These are phyloP conservation scores for Daedaleopsis nitida DNA, from an alignment of 768 basidiomycete species.

Conservation along the genomic window DNA sequence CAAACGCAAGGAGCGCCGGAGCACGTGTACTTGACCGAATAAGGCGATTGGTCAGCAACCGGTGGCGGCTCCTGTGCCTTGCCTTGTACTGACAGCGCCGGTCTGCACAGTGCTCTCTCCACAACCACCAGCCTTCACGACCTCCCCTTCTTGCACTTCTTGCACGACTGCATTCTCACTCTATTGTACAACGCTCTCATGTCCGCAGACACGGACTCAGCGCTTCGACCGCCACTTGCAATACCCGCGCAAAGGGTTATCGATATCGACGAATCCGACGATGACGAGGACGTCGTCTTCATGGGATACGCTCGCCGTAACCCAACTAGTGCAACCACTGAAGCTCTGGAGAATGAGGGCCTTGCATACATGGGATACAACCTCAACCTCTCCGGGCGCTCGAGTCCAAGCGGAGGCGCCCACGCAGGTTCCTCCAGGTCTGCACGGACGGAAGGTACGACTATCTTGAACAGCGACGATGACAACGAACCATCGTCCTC, in stretches of 20 bases:
- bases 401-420: slow-evolving; percentile 4
- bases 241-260: slow-evolving; percentile 37
- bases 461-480: slow-evolving; percentile 45
- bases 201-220: neutral
- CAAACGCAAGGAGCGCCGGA: no score
- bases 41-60: slow-evolving; percentile 12
- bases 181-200: neutral
- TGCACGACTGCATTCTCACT: neutral
- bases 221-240: slow-evolving; percentile 1
- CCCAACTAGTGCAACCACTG: neutral
- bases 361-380: slow-evolving; percentile 19
- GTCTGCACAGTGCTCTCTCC: neutral
- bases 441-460: slow-evolving; percentile 17
- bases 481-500: slow-evolving; percentile 32
- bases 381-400: slow-evolving; percentile 6
- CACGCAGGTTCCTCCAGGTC: slow-evolving; percentile 6
- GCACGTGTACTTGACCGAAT: neutral
- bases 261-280: slow-evolving; percentile 46
- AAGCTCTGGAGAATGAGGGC: neutral
- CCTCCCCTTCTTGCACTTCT: neutral
- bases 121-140: neutral
- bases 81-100: neutral
- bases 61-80: neutral
- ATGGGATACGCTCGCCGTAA: slow-evolving; percentile 25
- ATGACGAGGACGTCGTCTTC: slow-evolving; percentile 30